Evolutionary conservation across 345 rosid genomes (phyloP), one percentile per base, ranked within the genome.

Genomic region (Gossypium australe): DNA sequence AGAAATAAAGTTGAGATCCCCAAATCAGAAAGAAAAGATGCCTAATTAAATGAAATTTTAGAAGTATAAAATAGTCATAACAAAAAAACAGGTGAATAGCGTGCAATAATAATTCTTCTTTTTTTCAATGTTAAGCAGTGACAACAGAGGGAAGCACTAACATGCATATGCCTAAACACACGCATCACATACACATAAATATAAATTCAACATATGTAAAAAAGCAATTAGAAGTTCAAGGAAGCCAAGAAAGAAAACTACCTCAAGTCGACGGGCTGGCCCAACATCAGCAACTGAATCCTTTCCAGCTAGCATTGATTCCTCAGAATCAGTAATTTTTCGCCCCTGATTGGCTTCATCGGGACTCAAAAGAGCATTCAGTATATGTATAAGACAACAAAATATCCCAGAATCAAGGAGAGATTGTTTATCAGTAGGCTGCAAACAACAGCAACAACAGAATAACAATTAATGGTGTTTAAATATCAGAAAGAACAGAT

Each of bases 351-450:
- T 75, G 62, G 80, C 68, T 83, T 84, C 88, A 81, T 85, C 70
- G 68, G 91, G 84, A 78, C 85, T 85, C 83, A 92, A 78, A 84
- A 96, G 84, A 68, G 91, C 85, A 86, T 79, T 88, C 76, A 96
- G 87, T 78, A 92, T 75, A 38, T 89, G 97, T 86, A 96, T 87
- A 78, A 96, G 95, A 84, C 99, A 96, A 78, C 97, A 91, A 24
- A 93, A 86, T 84, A 96, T 93, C 83, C 98, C 99, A 86, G 99
- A 96, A 86, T 96, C 99, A 75, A 96, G 90, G 57, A 96, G 92
- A 71, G 99, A 92, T 72, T 96, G 99, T 81, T 93, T 90, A 81
- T 96, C 99, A 75, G 86, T 84, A 48, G 96, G 94, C 99, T 96
- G 97, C 82, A 85, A 79, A 79, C 17, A 73, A 82, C 58, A 78